These are phyloP conservation scores for Voacanga thouarsii DNA, from an alignment of 257 asterid species.

Conservation along the genomic window DNA sequence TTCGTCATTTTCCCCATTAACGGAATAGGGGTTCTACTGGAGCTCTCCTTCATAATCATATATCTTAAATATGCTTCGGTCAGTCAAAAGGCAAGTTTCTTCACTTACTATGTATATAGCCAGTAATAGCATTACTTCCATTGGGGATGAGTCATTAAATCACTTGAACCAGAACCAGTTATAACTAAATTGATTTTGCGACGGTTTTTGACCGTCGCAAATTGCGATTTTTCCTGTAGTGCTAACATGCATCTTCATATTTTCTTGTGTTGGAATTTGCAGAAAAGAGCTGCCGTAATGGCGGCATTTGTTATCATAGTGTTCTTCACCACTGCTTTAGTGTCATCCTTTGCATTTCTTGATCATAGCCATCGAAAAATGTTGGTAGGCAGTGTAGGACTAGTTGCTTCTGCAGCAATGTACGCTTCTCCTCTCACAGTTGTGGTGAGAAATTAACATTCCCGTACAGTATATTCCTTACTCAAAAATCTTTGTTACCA, in stretches of 20 bases:
- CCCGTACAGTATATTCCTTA: not conserved
- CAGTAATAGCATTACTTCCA: not conserved
- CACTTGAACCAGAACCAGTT: no score
- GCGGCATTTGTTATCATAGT: conserved; percentile 33
- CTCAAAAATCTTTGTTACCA: not conserved
- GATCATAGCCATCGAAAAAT: conserved; percentile 57
- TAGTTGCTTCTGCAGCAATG: conserved; percentile 71
- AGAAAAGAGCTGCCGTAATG: conserved; percentile 53
- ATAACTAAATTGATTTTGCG: no score
- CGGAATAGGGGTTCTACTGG: conserved; percentile 65
- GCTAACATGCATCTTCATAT: not conserved
- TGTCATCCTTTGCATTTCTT: conserved; percentile 46
- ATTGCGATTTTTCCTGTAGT: no score
- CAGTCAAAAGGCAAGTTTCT: conserved; percentile 47
- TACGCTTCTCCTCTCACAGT: conserved; percentile 71
- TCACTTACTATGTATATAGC: not conserved
- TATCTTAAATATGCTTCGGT: conserved; percentile 50
- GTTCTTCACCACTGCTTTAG: conserved; percentile 31
- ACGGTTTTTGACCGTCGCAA: no score
- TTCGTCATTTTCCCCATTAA: conserved; percentile 60
- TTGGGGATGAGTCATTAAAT: not conserved
- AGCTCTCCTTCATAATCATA: conserved; percentile 52
- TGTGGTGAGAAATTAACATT: conserved; percentile 48
- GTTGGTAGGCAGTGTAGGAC: conserved; percentile 67
- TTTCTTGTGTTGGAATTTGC: conserved; percentile 10